Percentiles rank a stretch among this genome's conserved stretches.
phyloP scores from a whole-genome alignment of 331 rosid genomes.

The Dryas integrifolia region DNA sequence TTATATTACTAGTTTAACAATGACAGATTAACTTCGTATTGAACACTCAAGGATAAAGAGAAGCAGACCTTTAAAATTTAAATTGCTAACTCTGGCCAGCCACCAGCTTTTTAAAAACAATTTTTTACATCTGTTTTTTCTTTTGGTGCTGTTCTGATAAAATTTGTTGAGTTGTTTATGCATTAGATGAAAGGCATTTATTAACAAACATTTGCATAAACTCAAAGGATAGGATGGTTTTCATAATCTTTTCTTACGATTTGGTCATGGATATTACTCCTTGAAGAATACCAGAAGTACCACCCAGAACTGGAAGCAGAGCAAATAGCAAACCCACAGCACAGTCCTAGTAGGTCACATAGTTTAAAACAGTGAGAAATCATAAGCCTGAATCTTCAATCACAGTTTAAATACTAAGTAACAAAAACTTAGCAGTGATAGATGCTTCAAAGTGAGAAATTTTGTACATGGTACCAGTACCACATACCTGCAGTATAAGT shows the following conservation, averaged over 20 bases:
- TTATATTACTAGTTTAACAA: not conserved
- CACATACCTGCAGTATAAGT: slow-evolving; percentile 77
- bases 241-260: slow-evolving; percentile 55
- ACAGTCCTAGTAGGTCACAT: slow-evolving; percentile 65
- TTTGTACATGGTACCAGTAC: not conserved
- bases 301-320: slow-evolving; percentile 88
- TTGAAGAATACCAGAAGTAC: slow-evolving; percentile 88
- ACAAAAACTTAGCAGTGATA: not conserved
- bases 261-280: slow-evolving; percentile 93
- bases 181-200: not conserved
- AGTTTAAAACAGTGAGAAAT: slow-evolving; percentile 23
- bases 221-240: not conserved
- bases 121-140: not conserved
- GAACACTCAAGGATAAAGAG: not conserved
- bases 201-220: slow-evolving; percentile 10
- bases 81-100: not conserved
- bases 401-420: not conserved
- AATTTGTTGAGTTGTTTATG: not conserved
- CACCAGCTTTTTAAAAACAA: not conserved
- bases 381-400: not conserved
- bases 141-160: not conserved
- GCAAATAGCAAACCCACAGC: slow-evolving; percentile 98
- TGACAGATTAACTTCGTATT: slow-evolving; percentile 9
- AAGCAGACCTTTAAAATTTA: not conserved
- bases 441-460: slow-evolving; percentile 7